These are phyloP conservation scores for Fagopyrum tataricum DNA, from an alignment of 148 eudicot species.

Conservation along the genomic window DNA sequence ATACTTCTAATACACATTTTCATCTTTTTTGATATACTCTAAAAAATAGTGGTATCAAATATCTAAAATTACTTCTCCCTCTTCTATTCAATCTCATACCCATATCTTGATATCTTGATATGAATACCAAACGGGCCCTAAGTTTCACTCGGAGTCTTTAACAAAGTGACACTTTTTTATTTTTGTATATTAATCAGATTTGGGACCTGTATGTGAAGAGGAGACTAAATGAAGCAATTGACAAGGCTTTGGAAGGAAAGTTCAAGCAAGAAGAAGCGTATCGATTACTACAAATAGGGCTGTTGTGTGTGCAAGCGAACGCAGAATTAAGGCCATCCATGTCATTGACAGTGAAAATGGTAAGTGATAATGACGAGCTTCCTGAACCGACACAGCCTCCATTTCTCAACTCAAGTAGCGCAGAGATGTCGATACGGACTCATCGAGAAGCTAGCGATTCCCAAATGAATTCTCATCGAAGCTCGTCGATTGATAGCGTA, in stretches of 20 bases:
- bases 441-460: constrained; percentile 4
- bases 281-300: constrained; percentile 31
- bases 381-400: constrained; percentile 41
- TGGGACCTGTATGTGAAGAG: constrained; percentile 30
- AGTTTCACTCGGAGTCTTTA: no score
- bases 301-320: constrained; percentile 40
- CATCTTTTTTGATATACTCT: no score
- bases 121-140: no score
- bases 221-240: constrained; percentile 28
- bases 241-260: constrained; percentile 26
- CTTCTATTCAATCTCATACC: no score
- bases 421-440: constrained; percentile 11
- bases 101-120: no score
- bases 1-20: no score
- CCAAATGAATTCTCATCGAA: constrained; percentile 14
- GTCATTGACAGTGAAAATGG: constrained; percentile 36
- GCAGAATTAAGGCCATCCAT: constrained; percentile 42
- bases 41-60: no score
- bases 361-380: constrained; percentile 17
- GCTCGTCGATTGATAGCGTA: constrained; percentile 16
- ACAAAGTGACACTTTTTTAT: not conserved
- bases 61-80: no score
- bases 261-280: constrained; percentile 25
- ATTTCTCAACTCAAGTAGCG: constrained; percentile 24
- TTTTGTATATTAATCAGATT: constrained; percentile 17